Evolutionary conservation across 1,139 yeast species (phyloP).

Genomic region (Taphrina pruni): DNA sequence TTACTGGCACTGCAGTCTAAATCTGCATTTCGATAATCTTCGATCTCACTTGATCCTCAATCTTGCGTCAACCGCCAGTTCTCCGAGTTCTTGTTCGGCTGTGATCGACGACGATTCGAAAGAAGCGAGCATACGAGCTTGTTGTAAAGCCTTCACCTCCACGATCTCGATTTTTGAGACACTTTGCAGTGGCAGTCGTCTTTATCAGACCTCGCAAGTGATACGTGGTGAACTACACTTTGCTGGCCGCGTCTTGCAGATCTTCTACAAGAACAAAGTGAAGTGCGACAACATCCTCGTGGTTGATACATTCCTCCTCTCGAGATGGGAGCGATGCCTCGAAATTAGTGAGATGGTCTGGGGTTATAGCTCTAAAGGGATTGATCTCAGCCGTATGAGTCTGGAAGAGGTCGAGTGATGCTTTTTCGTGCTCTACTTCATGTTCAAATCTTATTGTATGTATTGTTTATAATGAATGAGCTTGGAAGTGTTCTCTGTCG

Average conservation of each 20-base stretch:
- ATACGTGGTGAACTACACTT: slow-evolving; percentile 20
- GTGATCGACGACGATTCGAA: not conserved
- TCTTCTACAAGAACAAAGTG: slow-evolving; percentile 24
- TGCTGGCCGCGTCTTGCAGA: slow-evolving; percentile 35
- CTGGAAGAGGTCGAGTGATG: slow-evolving; percentile 25
- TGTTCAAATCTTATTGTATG: not conserved
- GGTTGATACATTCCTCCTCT: slow-evolving; percentile 12
- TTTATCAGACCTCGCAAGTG: slow-evolving; percentile 22
- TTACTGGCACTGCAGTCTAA: slow-evolving; percentile 15
- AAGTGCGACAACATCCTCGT: not conserved
- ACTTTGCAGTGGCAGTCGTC: slow-evolving; percentile 1
- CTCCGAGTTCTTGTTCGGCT: not conserved
- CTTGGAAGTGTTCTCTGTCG: too few relatives aligned
- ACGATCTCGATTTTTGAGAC: slow-evolving; percentile 14
- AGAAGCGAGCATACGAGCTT: not conserved
- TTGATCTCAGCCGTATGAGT: slow-evolving; percentile 20
- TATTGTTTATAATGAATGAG: too few relatives aligned
- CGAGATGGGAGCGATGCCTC: slow-evolving; percentile 35
- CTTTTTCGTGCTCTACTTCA: not conserved
- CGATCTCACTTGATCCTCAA: not conserved
- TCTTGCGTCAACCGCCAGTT: not conserved
- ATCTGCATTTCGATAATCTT: slow-evolving; percentile 15
- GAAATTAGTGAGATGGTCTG: slow-evolving; percentile 30
- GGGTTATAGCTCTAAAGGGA: slow-evolving; percentile 24
- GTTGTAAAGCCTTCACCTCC: slow-evolving; percentile 9